A percentile compares a stretch with the other conserved stretches of the same genome.
These are phyloP conservation scores for Umbelopsis sp. DNA, from an alignment of 371 early-diverging fungal species.

Conservation along the genomic window DNA sequence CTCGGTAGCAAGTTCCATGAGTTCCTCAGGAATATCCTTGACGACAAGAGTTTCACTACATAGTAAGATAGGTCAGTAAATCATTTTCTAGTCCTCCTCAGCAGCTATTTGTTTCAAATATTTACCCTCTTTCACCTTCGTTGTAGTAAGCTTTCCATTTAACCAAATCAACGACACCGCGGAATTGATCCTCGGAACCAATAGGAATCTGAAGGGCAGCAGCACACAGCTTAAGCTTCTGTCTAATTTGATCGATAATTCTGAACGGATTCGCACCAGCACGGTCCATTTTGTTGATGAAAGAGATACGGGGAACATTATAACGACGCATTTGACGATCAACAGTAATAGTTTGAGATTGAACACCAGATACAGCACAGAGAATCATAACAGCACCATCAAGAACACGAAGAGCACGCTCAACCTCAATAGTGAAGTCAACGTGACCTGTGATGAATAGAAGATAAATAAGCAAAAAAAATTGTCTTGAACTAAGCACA, in stretches of 20 bases:
- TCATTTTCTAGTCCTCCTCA: neutral
- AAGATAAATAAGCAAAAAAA: neutral
- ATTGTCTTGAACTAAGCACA: neutral
- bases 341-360: constrained; percentile 96
- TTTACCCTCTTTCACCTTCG: constrained; percentile 86
- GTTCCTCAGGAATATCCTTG: constrained; percentile 80
- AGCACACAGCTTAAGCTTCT: constrained; percentile 87
- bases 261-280: constrained; percentile 95
- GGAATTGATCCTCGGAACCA: constrained; percentile 85
- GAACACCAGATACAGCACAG: constrained; percentile 87
- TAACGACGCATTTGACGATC: constrained; percentile 94
- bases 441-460: constrained; percentile 72
- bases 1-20: constrained; percentile 69
- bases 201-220: constrained; percentile 96
- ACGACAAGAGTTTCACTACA: constrained; percentile 66
- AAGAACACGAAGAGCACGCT: constrained; percentile 88
- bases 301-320: constrained; percentile 84
- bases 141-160: constrained; percentile 87
- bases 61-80: neutral
- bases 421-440: constrained; percentile 93
- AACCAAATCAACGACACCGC: constrained; percentile 94
- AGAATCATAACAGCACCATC: constrained; percentile 90
- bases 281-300: constrained; percentile 93
- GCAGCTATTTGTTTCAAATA: neutral
- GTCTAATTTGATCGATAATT: constrained; percentile 88